Conservation (phyloP, 1,139 yeast genomes). For the Yarrowia galli region DNA sequence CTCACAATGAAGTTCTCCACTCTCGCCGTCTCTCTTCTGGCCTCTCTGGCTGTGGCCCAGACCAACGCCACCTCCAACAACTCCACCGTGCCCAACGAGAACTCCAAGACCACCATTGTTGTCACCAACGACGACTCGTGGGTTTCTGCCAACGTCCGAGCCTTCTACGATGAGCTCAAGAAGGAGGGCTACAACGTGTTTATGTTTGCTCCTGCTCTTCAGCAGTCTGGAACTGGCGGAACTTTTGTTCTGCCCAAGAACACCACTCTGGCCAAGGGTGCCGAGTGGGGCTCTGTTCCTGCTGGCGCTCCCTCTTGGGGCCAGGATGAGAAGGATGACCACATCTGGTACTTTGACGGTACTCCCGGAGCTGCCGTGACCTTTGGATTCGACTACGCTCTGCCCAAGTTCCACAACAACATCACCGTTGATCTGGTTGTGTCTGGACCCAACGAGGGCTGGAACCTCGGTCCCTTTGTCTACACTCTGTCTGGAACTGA, state of each 20-base stretch:
- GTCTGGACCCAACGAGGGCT: constrained; percentile 95
- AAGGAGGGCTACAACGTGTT: constrained; percentile 59
- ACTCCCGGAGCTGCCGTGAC: constrained; percentile 41
- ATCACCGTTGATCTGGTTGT: constrained; percentile 73
- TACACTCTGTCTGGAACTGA: constrained; percentile 57
- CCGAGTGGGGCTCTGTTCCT: constrained; percentile 54
- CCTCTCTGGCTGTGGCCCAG: constrained; percentile 16
- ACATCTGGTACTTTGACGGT: constrained; percentile 54
- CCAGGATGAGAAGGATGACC: constrained; percentile 52
- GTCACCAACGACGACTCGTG: constrained; percentile 68
- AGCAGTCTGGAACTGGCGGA: constrained; percentile 68
- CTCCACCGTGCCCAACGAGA: constrained; percentile 22
- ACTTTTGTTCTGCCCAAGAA: constrained; percentile 58
- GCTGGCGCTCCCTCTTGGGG: constrained; percentile 58
- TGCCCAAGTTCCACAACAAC: constrained; percentile 53
- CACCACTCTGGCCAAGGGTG: constrained; percentile 52
- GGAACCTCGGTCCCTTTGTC: constrained; percentile 60
- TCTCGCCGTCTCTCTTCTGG: neutral
- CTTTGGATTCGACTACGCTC: constrained; percentile 42
- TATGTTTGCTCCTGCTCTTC: constrained; percentile 64
- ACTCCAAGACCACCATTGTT: constrained; percentile 50
- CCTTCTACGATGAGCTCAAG: constrained; percentile 62
- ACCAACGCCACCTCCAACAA: constrained; percentile 9
- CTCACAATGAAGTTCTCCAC: constrained; percentile 22
- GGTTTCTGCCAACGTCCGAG: constrained; percentile 67